Base-by-base conservation (phyloP, 441 rosid genomes). In the Pelargonium australe region DNA sequence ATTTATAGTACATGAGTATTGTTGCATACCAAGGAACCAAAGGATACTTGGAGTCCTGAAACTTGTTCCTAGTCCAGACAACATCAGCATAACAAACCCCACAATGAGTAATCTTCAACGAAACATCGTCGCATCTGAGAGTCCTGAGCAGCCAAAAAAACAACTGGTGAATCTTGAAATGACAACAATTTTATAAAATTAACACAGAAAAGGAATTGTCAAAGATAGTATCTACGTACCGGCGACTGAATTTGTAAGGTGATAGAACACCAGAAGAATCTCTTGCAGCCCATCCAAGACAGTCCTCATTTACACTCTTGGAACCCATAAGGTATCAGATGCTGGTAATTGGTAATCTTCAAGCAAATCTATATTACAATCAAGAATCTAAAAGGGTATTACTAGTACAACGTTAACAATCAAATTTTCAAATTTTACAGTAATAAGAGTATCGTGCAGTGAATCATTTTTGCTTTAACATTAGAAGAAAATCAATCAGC, bases 51-150 rank as follows among this genome's bases (percentile, higher is more conserved):
- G 91, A 77, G 72, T 85, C 79, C 11, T 82, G 87, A 53, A 19
- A 77, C 69, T 69, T 57, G 84, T 91, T 94, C 76, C 82, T 79
- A 23, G 90, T 84, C 96, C 94, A 87, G 65, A 76, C 47, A 68
- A 84, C 83, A 81, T 94, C 99, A 66, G 95, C 94, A 77, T 86
- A 86, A 79, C 99, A 94, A 62, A 94, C 75, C 66, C 99, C 97
- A 74, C 96, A 94, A 69, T 94, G 96, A 0, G 96, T 94, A 68
- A 94, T 94, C 16, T 78, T 80, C 37, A 94, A 7, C 2, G 87
- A 89, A 74, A 94, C 82, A 73, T 91, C 99, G 45, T 91, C 87
- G 5, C 37, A 80, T 55, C 81, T 76, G 43, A 86, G 71, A 51
- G 84, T 53, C 88, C 97, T 94, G 80, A 60, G 82, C 41, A 49